Base-by-base conservation (phyloP, 129 eudicot species). In the Tanacetum coccineum region DNA sequence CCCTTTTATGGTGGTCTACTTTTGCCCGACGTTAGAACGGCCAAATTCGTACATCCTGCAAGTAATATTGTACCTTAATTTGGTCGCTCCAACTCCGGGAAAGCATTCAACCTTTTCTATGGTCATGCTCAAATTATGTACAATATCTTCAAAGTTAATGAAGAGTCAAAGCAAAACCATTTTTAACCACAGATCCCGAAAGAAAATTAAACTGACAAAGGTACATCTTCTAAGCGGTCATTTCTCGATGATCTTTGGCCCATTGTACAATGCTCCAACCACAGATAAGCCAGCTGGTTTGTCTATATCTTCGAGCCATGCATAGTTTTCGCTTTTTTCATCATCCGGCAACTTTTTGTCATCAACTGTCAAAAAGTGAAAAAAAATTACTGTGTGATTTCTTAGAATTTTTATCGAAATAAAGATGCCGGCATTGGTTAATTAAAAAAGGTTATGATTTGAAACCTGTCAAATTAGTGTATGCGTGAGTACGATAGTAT, bases 291-390 rank as follows among this genome's bases (percentile, higher is more conserved):
- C 90, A 9, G 70, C 75, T 0, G 88, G 88, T 48, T 79, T 79
- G 3, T 91, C 95, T 32, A 71, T 81, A 80, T 87, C 95, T 82
- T 85, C 56, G 0, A 91, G 95, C 97, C 95, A 91, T 22, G 83
- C 88, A 36, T 80, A 81, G 18, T 63, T 70, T 17, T 79, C 85
- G 32, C 21, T 50, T 67, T 79, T 84, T 63, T 85, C 82, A 46
- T 78, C 95, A 0, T 81, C 91, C 0, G 61, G 61, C 77, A 86
- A 64, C 51, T 76, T 40, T 46, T 71, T 49, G 53, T 83, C 84
- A 4, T 72, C 85, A 20, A 59, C 96, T 89, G 87, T 18, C 68
- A 36, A 3, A 26, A 13, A 48, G 11, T 4, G 7, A 32, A 47
- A 58, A 64, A 3, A 36, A 36, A 32, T 32, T 32, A 32, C 39